Conservation (phyloP, 805 yeast species). For the Candida piceae region DNA sequence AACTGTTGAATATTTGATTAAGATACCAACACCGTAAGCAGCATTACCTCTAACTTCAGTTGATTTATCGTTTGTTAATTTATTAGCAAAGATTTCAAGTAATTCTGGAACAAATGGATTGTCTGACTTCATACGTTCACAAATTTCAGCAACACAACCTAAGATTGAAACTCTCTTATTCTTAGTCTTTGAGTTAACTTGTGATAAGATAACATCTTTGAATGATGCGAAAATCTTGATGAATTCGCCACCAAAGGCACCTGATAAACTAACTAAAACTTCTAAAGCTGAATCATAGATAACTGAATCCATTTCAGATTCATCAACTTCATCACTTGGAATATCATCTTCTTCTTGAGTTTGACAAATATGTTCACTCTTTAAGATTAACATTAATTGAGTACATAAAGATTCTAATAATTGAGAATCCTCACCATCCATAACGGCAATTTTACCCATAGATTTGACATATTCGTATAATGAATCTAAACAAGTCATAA, state of each 20-base stretch:
- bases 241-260: conserved; percentile 77
- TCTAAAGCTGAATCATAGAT: conserved; percentile 83
- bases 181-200: conserved; percentile 57
- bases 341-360: conserved; percentile 51
- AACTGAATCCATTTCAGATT: conserved; percentile 59
- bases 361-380: conserved; percentile 83
- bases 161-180: conserved; percentile 77
- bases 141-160: conserved; percentile 89
- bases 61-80: conserved; percentile 69
- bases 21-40: conserved; percentile 90
- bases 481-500: conserved; percentile 70
- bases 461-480: conserved; percentile 61
- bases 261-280: conserved; percentile 70
- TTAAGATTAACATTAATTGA: conserved; percentile 66
- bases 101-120: conserved; percentile 69
- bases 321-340: conserved; percentile 38
- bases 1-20: conserved; percentile 46
- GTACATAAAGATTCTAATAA: conserved; percentile 63
- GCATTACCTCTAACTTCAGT: conserved; percentile 91
- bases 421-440: conserved; percentile 52
- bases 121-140: conserved; percentile 61
- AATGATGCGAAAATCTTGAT: conserved; percentile 62
- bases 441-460: conserved; percentile 69
- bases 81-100: conserved; percentile 61
- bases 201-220: conserved; percentile 56